Conservation (phyloP, 1,284 basidiomycete genomes). For the Trichosporon inkin region DNA sequence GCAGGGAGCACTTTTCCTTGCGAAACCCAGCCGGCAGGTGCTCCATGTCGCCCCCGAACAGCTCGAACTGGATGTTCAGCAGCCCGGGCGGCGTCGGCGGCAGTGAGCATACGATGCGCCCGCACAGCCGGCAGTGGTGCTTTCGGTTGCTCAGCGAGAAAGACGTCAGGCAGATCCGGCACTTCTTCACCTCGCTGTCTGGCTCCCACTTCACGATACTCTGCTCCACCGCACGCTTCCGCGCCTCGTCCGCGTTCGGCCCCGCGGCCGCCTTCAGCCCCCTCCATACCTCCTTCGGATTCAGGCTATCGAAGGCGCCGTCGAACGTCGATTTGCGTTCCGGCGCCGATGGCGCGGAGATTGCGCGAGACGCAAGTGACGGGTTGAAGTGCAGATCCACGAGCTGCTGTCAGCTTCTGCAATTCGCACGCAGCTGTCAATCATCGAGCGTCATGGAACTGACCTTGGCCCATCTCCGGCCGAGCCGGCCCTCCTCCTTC, state of each 20-base stretch:
- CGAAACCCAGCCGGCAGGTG: conserved; percentile 54
- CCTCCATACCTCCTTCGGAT: conserved; percentile 47
- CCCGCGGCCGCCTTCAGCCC: conserved; percentile 60
- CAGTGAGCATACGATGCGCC: conserved; percentile 84
- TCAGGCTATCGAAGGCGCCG: conserved; percentile 39
- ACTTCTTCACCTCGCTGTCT: conserved; percentile 68
- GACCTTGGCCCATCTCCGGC: conserved; percentile 73
- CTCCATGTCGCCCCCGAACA: conserved; percentile 33
- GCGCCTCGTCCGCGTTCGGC: conserved; percentile 53
- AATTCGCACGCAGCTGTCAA: too few species aligned
- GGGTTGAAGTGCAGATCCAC: conserved; percentile 74
- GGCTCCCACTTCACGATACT: conserved; percentile 92
- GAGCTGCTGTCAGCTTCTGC: conserved; percentile 52
- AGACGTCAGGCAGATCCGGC: conserved; percentile 76
- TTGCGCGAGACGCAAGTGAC: neutral
- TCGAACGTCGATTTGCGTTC: conserved; percentile 9
- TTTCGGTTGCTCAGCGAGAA: conserved; percentile 90
- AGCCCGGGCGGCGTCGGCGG: conserved; percentile 60
- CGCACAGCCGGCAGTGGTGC: conserved; percentile 94
- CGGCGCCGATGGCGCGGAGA: neutral
- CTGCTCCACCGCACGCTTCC: conserved; percentile 68
- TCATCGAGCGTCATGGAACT: conserved; percentile 10
- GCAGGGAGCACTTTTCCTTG: conserved; percentile 64
- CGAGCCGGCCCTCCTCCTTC: conserved; percentile 72
- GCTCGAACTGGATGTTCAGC: conserved; percentile 51